phyloP scores from a whole-genome alignment of 1,284 basidiomycete genomes.

The Omphalotus olearius region DNA sequence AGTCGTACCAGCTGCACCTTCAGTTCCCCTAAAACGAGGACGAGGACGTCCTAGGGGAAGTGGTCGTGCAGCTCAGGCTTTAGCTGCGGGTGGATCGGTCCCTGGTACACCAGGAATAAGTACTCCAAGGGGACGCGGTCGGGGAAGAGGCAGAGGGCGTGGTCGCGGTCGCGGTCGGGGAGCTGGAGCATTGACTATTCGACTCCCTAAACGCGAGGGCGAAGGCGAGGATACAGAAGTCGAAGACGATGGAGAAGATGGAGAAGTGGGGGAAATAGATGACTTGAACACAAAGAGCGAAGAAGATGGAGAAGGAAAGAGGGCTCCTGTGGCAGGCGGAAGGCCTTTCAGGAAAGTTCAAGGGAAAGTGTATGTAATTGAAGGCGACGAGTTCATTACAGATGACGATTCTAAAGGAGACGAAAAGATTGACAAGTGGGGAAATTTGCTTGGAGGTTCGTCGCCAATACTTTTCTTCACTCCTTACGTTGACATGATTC shows the following conservation, averaged over 20 bases:
- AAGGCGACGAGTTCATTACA: conserved; percentile 86
- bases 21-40: conserved; percentile 22
- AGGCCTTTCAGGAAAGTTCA: conserved; percentile 73
- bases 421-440: conserved; percentile 85
- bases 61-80: conserved; percentile 19
- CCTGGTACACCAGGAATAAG: conserved; percentile 24
- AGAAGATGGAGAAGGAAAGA: conserved; percentile 46
- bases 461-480: conserved; percentile 13
- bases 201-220: conserved; percentile 44
- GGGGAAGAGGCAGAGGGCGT: conserved; percentile 35
- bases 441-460: conserved; percentile 82
- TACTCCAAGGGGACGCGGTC: conserved; percentile 14
- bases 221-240: conserved; percentile 36
- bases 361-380: conserved; percentile 73
- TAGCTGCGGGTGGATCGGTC: conserved; percentile 6
- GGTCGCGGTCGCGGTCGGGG: conserved; percentile 34
- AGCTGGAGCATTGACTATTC: conserved; percentile 35
- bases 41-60: conserved; percentile 25
- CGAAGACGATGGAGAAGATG: conserved; percentile 39
- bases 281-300: conserved; percentile 26
- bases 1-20: conserved; percentile 19
- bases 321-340: conserved; percentile 48
- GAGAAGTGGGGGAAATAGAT: conserved; percentile 30
- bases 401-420: conserved; percentile 86
- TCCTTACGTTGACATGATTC: conserved; percentile 3